Percentiles rank a stretch among this genome's conserved stretches.
Evolutionary conservation across 768 basidiomycete genomes (phyloP).

Genomic region (Mrakia blollopis): DNA sequence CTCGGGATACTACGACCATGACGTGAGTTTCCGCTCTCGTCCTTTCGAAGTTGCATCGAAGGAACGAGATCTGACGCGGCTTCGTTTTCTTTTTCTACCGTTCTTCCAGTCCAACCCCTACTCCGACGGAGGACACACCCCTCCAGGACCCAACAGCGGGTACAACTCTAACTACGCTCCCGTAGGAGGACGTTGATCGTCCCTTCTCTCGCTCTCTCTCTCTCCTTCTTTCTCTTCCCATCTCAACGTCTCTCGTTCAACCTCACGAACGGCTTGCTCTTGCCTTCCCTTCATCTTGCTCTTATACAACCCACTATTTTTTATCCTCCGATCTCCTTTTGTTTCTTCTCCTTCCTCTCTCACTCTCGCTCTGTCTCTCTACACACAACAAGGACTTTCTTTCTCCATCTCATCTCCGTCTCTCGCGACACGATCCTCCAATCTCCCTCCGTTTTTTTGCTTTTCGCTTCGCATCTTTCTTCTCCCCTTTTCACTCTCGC

Average conservation of each 20-base stretch:
- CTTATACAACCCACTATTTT: too few species aligned
- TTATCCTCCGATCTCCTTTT: too few species aligned
- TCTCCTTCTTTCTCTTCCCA: not conserved
- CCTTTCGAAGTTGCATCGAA: not conserved
- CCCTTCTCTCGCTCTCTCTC: not conserved
- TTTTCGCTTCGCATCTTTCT: not conserved
- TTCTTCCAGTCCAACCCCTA: not conserved
- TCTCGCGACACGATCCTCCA: too few species aligned
- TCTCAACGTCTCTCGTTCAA: not conserved
- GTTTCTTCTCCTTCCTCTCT: not conserved
- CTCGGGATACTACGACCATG: slow-evolving; percentile 12
- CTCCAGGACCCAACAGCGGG: not conserved
- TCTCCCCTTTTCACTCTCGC: not conserved
- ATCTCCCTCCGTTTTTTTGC: too few species aligned
- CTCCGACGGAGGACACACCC: slow-evolving; percentile 7
- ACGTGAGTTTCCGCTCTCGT: not conserved
- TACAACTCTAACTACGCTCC: not conserved
- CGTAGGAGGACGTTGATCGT: not conserved
- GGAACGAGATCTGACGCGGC: not conserved
- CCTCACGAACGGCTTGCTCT: too few species aligned
- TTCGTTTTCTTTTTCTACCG: not conserved
- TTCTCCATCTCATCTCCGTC: not conserved
- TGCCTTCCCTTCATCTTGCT: too few species aligned
- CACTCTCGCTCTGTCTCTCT: too few species aligned
- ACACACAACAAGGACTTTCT: too few species aligned